Evolutionary conservation across 1,139 yeast species (phyloP).

Genomic region (Geotrichum armillariae): DNA sequence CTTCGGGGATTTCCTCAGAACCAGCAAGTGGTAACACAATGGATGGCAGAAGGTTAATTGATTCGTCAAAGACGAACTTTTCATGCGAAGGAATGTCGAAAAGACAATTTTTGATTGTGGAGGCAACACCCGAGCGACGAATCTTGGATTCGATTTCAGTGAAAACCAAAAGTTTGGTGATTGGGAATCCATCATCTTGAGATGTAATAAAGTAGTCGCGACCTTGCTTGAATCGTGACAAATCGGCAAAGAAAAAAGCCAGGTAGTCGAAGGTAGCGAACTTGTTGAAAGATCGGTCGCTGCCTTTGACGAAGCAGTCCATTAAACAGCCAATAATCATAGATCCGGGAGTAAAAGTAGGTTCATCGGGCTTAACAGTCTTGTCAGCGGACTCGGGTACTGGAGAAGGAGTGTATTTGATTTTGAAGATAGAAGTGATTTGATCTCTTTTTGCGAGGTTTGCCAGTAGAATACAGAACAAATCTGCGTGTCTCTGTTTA

Average conservation of each 20-base stretch:
- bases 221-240: constrained; percentile 71
- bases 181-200: constrained; percentile 78
- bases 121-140: constrained; percentile 91
- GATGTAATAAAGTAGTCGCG: constrained; percentile 68
- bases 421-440: constrained; percentile 56
- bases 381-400: constrained; percentile 21
- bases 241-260: constrained; percentile 86
- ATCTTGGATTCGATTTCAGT: constrained; percentile 77
- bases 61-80: constrained; percentile 56
- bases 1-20: constrained; percentile 74
- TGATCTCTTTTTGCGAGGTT: constrained; percentile 79
- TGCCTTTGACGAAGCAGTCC: constrained; percentile 89
- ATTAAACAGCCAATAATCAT: constrained; percentile 75
- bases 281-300: constrained; percentile 66
- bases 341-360: constrained; percentile 38
- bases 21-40: constrained; percentile 82
- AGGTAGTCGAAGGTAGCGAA: constrained; percentile 79
- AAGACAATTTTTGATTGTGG: constrained; percentile 85
- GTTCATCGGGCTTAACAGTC: constrained; percentile 7
- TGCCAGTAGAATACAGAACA: constrained; percentile 79
- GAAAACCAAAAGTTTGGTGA: constrained; percentile 77
- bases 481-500: constrained; percentile 68
- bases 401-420: constrained; percentile 35
- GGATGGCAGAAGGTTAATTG: constrained; percentile 76
- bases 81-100: constrained; percentile 76